phyloP scores from a whole-genome alignment of 257 asterid species.

The Ocimum tenuiflorum region DNA sequence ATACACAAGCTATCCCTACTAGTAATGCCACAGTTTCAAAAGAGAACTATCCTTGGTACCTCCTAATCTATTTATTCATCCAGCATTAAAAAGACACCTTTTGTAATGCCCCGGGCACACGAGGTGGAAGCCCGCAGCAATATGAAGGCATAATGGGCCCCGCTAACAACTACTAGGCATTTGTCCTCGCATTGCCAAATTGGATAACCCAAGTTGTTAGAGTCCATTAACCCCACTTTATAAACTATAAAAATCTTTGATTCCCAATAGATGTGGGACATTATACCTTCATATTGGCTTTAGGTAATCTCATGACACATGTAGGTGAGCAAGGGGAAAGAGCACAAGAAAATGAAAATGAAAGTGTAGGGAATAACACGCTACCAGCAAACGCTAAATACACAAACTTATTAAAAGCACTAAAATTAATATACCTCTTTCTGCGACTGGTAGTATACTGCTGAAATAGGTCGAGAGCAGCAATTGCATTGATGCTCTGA shows the following conservation, averaged over 20 bases:
- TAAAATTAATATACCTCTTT: constrained; percentile 62
- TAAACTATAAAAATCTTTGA: too few species aligned
- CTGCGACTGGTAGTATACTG: constrained; percentile 72
- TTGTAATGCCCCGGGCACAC: too few species aligned
- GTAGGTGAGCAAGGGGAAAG: neutral
- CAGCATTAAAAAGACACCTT: too few species aligned
- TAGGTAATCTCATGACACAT: neutral
- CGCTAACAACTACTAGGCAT: too few species aligned
- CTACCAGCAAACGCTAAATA: constrained; percentile 8
- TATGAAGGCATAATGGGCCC: too few species aligned
- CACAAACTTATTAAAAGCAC: neutral
- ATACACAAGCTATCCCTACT: neutral
- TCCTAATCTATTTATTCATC: neutral
- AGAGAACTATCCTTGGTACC: neutral
- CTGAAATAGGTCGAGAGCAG: constrained; percentile 61
- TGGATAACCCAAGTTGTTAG: too few species aligned
- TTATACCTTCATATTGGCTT: neutral
- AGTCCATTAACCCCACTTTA: too few species aligned
- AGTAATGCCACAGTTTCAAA: neutral
- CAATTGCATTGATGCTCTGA: constrained; percentile 61
- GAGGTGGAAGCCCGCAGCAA: too few species aligned
- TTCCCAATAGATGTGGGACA: too few species aligned
- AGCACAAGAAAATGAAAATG: neutral
- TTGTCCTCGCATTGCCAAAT: too few species aligned
- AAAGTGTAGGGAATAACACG: neutral